Conservation (phyloP, 768 basidiomycete species). For the Boletellus sp. region DNA sequence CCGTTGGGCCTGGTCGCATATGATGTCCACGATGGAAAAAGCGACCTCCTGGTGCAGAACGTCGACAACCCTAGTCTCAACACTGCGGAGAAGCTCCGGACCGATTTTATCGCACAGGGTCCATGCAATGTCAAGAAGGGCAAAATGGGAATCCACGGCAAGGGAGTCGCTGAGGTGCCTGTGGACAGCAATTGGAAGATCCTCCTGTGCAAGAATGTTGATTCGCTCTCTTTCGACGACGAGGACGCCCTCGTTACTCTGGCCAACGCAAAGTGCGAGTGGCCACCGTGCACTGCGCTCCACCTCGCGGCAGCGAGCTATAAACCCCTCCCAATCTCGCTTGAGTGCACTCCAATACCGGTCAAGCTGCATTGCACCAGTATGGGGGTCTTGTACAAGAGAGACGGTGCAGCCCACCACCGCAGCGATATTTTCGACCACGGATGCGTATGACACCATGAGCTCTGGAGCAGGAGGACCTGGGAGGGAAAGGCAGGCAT, state of each 20-base stretch:
- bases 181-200: constrained; percentile 59
- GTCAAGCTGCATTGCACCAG: constrained; percentile 72
- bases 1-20: constrained; percentile 59
- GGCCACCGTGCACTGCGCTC: constrained; percentile 85
- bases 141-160: constrained; percentile 48
- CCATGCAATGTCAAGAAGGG: constrained; percentile 61
- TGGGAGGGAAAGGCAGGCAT: constrained; percentile 63
- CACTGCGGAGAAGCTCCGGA: constrained; percentile 47
- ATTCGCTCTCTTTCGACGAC: constrained; percentile 78
- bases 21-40: constrained; percentile 72
- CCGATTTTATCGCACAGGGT: constrained; percentile 59
- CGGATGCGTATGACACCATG: constrained; percentile 56
- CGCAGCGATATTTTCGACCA: constrained; percentile 72
- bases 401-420: constrained; percentile 85
- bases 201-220: constrained; percentile 59
- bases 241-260: constrained; percentile 44
- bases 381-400: constrained; percentile 68
- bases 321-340: constrained; percentile 94
- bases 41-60: constrained; percentile 74
- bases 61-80: constrained; percentile 60
- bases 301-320: constrained; percentile 85
- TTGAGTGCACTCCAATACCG: constrained; percentile 84
- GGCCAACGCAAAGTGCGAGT: constrained; percentile 54
- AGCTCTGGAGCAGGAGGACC: constrained; percentile 56
- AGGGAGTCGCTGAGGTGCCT: constrained; percentile 45